phyloP scores from a whole-genome alignment of 768 basidiomycete genomes.

The Boletellus emodensis region DNA sequence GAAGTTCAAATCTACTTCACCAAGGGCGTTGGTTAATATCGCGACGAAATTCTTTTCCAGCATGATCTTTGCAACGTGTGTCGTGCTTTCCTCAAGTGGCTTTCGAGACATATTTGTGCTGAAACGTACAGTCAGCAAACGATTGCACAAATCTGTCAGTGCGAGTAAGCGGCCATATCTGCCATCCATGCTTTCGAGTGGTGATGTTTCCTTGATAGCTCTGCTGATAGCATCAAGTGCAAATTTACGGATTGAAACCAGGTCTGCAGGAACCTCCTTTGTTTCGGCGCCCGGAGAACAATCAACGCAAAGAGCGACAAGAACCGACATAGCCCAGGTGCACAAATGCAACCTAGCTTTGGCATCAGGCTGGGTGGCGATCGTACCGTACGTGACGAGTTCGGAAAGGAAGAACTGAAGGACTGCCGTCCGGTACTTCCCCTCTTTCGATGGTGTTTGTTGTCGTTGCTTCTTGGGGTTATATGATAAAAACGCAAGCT shows the following conservation, averaged over 20 bases:
- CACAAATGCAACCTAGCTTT: conserved; percentile 61
- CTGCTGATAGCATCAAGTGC: conserved; percentile 87
- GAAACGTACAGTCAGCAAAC: conserved; percentile 78
- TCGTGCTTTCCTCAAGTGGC: conserved; percentile 67
- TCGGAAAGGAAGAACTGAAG: conserved; percentile 81
- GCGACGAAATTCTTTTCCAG: conserved; percentile 95
- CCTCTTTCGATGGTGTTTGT: conserved; percentile 63
- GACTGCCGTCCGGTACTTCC: conserved; percentile 60
- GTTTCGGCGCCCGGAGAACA: conserved; percentile 57
- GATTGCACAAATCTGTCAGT: conserved; percentile 81
- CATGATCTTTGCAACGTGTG: conserved; percentile 97
- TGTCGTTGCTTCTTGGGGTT: conserved; percentile 56
- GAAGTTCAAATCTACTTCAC: conserved; percentile 94
- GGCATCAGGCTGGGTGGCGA: conserved; percentile 56
- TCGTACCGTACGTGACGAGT: conserved; percentile 71
- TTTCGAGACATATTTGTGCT: conserved; percentile 47
- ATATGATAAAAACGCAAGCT: conserved; percentile 79
- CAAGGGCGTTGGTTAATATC: conserved; percentile 79
- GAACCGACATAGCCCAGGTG: conserved; percentile 84
- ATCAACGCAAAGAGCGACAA: conserved; percentile 93
- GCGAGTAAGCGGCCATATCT: conserved; percentile 89
- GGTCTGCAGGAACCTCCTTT: conserved; percentile 75
- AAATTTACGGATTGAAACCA: conserved; percentile 87
- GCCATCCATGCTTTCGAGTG: conserved; percentile 57
- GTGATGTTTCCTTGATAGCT: conserved; percentile 73